Conservation (phyloP, 202 grass and related monocot genomes). For the Elaeis oleifera region DNA sequence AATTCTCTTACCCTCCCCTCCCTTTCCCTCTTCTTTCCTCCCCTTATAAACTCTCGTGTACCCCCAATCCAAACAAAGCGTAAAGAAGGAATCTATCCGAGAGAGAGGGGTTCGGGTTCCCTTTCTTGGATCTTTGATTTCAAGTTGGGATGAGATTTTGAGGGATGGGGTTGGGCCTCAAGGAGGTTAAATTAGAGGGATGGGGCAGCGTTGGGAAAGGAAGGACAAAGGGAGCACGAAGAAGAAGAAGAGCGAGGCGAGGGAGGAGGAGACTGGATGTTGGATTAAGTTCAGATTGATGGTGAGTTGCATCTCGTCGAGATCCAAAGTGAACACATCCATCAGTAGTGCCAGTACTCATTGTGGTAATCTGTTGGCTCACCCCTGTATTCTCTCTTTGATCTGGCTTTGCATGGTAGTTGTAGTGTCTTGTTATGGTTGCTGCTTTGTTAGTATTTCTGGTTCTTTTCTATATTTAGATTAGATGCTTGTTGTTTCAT, state of each 20-base stretch:
- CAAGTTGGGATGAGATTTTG: constrained; percentile 9
- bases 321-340: constrained; percentile 86
- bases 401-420: not conserved
- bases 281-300: constrained; percentile 78
- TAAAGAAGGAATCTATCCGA: not conserved
- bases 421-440: not conserved
- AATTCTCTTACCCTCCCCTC: too few relatives aligned
- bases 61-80: too few relatives aligned
- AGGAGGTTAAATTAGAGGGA: constrained; percentile 59
- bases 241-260: not conserved
- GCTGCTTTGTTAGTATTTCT: not conserved
- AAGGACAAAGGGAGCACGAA: constrained; percentile 25
- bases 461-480: not conserved
- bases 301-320: constrained; percentile 66
- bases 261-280: constrained; percentile 43
- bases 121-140: not conserved
- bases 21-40: too few relatives aligned
- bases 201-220: constrained; percentile 38
- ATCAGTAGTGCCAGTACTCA: constrained; percentile 59
- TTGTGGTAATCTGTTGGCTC: constrained; percentile 35
- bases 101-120: not conserved
- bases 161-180: constrained; percentile 43
- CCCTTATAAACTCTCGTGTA: too few relatives aligned
- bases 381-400: not conserved
- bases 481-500: not conserved